These are phyloP conservation scores for Phytophthora pini DNA, from an alignment of 352 stramenopile genomes.

Conservation along the genomic window DNA sequence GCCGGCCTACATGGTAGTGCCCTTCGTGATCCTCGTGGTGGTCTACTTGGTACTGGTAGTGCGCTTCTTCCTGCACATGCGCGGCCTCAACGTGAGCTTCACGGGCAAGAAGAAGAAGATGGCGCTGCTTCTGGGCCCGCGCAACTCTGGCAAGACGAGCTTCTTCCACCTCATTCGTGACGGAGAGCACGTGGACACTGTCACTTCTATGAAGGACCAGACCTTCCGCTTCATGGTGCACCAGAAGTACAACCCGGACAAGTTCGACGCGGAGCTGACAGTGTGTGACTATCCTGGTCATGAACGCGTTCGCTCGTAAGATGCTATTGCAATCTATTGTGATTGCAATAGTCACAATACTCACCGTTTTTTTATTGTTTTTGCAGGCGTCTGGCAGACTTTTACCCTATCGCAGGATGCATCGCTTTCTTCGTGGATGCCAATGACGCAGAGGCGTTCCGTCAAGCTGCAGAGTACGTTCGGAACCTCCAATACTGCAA, in stretches of 20 bases:
- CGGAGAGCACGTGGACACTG: conserved; percentile 70
- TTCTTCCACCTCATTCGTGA: conserved; percentile 85
- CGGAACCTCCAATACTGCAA: background rate
- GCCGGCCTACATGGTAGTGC: conserved; percentile 64
- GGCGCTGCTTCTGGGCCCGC: conserved; percentile 69
- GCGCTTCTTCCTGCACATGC: conserved; percentile 76
- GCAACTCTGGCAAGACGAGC: conserved; percentile 79
- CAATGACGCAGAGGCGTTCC: conserved; percentile 63
- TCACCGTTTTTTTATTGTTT: background rate
- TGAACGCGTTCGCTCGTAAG: conserved; percentile 78
- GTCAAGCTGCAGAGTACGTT: conserved; percentile 81
- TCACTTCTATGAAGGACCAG: conserved; percentile 87
- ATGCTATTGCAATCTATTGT: conserved; percentile 3
- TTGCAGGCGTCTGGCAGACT: conserved; percentile 70
- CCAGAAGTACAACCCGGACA: conserved; percentile 66
- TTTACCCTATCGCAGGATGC: conserved; percentile 71
- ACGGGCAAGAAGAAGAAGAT: conserved; percentile 81
- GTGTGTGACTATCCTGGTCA: conserved; percentile 86
- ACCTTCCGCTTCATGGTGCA: conserved; percentile 76
- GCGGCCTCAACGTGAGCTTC: conserved; percentile 61
- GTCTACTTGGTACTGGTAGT: conserved; percentile 67
- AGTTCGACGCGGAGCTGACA: conserved; percentile 74
- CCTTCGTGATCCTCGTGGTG: conserved; percentile 46
- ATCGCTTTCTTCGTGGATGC: conserved; percentile 86
- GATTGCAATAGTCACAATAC: too few species aligned